These are phyloP conservation scores for Actinomucor elegans DNA, from an alignment of 371 early-diverging fungal genomes.

Conservation along the genomic window DNA sequence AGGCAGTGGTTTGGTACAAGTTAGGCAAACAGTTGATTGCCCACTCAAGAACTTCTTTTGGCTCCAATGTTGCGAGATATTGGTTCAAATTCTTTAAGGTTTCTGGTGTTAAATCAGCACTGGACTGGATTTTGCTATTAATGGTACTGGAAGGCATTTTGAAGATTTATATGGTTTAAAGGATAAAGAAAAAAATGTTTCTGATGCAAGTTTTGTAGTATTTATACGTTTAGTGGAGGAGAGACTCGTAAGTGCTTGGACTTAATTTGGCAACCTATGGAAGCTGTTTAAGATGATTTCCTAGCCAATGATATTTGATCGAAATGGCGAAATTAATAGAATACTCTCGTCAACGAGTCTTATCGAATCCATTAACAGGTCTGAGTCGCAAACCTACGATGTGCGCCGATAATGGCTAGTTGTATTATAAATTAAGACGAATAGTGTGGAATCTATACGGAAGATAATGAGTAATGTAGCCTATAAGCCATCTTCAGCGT, in stretches of 20 bases:
- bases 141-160: conserved; percentile 29
- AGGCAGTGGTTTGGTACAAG: conserved; percentile 90
- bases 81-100: conserved; percentile 68
- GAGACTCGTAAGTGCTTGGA: not conserved
- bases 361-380: conserved; percentile 20
- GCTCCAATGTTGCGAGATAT: conserved; percentile 58
- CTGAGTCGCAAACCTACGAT: conserved; percentile 15
- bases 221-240: conserved; percentile 1
- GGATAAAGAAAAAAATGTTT: not conserved
- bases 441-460: too few relatives aligned
- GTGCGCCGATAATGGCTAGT: conserved; percentile 8
- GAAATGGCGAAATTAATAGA: conserved; percentile 33
- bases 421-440: conserved; percentile 18
- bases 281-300: conserved; percentile 19
- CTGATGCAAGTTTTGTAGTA: not conserved
- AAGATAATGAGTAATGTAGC: too few relatives aligned
- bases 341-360: conserved; percentile 23
- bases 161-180: not conserved
- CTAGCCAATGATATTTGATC: conserved; percentile 27
- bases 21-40: conserved; percentile 78
- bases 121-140: conserved; percentile 30
- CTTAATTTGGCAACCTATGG: conserved; percentile 18
- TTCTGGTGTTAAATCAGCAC: conserved; percentile 56
- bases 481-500: too few relatives aligned
- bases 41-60: conserved; percentile 88